phyloP scores from a whole-genome alignment of 2,329 filamentous ascomycete genomes.

The Cladorrhinum sp. region DNA sequence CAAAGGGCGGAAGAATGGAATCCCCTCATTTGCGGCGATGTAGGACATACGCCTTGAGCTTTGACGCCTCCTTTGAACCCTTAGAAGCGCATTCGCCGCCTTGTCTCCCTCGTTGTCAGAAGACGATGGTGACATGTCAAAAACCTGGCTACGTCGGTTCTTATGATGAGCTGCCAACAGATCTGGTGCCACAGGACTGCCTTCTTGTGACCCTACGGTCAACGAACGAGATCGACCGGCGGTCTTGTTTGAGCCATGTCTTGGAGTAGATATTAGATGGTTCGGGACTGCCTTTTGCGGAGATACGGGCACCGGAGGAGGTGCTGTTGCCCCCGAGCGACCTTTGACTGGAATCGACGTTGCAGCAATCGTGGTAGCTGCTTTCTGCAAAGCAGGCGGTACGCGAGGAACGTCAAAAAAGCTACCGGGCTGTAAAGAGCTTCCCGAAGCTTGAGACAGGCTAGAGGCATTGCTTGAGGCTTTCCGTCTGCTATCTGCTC shows the following conservation, averaged over 20 bases:
- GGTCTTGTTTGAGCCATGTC: constrained; percentile 59
- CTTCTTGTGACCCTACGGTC: constrained; percentile 92
- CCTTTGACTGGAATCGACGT: constrained; percentile 57
- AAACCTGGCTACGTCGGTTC: constrained; percentile 89
- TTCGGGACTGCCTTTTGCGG: constrained; percentile 59
- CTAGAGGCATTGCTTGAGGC: constrained; percentile 86
- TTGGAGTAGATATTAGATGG: constrained; percentile 45
- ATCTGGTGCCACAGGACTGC: constrained; percentile 68
- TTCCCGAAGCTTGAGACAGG: constrained; percentile 71
- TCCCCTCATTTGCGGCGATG: constrained; percentile 71
- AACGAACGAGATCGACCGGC: constrained; percentile 76
- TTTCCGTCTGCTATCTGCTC: constrained; percentile 76
- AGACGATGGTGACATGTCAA: constrained; percentile 94
- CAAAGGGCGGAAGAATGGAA: constrained; percentile 79
- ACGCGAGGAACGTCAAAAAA: constrained; percentile 70
- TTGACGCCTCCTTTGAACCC: constrained; percentile 90
- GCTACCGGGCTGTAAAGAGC: constrained; percentile 65
- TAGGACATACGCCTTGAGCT: constrained; percentile 93
- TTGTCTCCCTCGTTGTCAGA: constrained; percentile 96
- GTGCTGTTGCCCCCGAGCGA: constrained; percentile 47
- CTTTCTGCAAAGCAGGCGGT: constrained; percentile 57
- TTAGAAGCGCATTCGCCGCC: constrained; percentile 72
- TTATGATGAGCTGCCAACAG: constrained; percentile 71
- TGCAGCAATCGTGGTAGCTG: constrained; percentile 52
- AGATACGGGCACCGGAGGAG: constrained; percentile 51